Conservation (phyloP, 2,329 filamentous ascomycete species). For the Paraphaeosphaeria minitans region DNA sequence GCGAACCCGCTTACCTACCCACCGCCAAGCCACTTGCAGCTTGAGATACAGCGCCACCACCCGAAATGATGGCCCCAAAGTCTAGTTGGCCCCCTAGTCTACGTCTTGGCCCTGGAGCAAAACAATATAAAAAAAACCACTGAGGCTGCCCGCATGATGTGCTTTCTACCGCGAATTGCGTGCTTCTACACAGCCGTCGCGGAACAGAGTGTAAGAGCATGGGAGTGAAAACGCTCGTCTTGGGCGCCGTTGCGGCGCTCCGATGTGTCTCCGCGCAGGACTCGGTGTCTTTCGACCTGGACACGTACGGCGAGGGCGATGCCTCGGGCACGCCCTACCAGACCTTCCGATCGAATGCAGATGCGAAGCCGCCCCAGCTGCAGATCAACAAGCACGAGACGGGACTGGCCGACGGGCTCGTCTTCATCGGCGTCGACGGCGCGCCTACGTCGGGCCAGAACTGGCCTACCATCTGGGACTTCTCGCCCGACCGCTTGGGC, state of each 20-base stretch:
- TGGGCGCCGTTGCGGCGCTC: slow-evolving; percentile 6
- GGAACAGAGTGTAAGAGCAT: not conserved
- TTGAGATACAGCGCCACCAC: not conserved
- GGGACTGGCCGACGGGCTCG: slow-evolving; percentile 17
- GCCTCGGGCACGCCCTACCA: slow-evolving; percentile 21
- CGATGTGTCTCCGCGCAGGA: slow-evolving; percentile 19
- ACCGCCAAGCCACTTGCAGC: not conserved
- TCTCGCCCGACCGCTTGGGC: slow-evolving; percentile 23
- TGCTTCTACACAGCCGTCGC: not conserved
- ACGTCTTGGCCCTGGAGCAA: not conserved
- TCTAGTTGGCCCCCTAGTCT: not conserved
- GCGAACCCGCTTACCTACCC: not conserved
- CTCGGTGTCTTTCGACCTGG: slow-evolving; percentile 20
- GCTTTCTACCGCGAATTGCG: not conserved
- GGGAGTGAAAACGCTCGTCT: not conserved
- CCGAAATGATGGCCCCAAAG: not conserved
- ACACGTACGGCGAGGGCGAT: slow-evolving; percentile 19
- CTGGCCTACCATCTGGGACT: slow-evolving; percentile 23
- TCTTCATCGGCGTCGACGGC: slow-evolving; percentile 25
- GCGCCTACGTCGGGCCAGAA: slow-evolving; percentile 25
- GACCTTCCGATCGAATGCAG: slow-evolving; percentile 22
- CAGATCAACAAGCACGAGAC: slow-evolving; percentile 22
- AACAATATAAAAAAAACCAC: not conserved
- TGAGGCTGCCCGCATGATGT: not conserved
- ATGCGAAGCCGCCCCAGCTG: slow-evolving; percentile 22